A percentile compares a stretch with the other conserved stretches of the same genome.
Conservation (phyloP, 495 filamentous ascomycete species). For the Sordaria brevicollis region DNA sequence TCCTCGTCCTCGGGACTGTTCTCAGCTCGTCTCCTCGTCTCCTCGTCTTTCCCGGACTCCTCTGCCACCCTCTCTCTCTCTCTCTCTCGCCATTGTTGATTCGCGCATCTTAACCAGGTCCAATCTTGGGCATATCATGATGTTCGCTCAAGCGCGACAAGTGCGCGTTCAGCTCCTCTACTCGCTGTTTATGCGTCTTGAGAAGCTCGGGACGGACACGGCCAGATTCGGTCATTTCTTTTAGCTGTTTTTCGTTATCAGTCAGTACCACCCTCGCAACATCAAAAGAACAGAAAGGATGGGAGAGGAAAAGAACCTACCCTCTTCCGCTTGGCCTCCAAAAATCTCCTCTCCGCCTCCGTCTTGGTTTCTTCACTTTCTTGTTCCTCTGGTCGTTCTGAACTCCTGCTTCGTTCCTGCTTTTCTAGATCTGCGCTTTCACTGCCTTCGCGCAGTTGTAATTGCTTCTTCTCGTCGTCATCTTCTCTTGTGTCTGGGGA, state of each 20-base stretch:
- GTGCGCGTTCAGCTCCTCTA: conserved; percentile 93
- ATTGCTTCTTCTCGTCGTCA: conserved; percentile 11
- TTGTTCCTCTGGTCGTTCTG: conserved; percentile 3
- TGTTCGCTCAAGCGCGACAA: conserved; percentile 87
- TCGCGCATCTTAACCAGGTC: conserved; percentile 50
- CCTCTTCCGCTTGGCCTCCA: conserved; percentile 69
- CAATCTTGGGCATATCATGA: conserved; percentile 92
- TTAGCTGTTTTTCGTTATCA: conserved; percentile 37
- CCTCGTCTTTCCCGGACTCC: too few species aligned
- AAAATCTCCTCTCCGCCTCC: conserved; percentile 70
- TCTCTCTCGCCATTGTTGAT: background rate
- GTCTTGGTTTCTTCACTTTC: conserved; percentile 49
- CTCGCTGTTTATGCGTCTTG: conserved; percentile 94
- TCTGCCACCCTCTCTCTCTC: background rate
- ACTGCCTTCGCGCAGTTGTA: background rate
- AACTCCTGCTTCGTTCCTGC: conserved; percentile 4
- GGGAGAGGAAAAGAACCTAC: conserved; percentile 37
- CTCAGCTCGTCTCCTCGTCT: background rate
- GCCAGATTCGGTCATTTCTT: conserved; percentile 50
- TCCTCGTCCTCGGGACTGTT: background rate
- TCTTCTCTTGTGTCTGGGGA: conserved; percentile 1
- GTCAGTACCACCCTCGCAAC: background rate
- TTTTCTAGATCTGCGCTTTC: conserved; percentile 3
- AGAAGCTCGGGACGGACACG: conserved; percentile 52
- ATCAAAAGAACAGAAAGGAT: background rate